Percentiles rank a stretch among this genome's conserved stretches.
These are phyloP conservation scores for Glaciozyma martinii DNA, from an alignment of 768 basidiomycete genomes.

Conservation along the genomic window DNA sequence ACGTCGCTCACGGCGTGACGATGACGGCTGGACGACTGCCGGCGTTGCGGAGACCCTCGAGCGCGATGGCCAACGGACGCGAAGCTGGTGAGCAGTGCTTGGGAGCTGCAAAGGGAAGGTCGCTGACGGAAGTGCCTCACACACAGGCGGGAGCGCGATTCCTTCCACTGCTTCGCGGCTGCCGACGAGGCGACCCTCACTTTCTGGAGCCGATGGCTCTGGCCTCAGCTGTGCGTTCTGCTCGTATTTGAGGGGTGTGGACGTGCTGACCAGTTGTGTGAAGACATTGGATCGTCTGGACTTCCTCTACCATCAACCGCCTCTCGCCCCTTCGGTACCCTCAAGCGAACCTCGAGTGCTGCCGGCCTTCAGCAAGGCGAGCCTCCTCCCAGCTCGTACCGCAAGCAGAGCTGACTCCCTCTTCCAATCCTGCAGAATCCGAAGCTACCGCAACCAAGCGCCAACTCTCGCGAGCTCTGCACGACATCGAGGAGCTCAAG, in stretches of 20 bases:
- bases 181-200: constrained; percentile 10
- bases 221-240: background rate
- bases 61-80: background rate
- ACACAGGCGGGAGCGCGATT: background rate
- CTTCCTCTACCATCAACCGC: background rate
- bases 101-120: background rate
- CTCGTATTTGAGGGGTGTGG: too few relatives aligned
- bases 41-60: constrained; percentile 4
- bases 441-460: constrained; percentile 25
- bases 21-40: constrained; percentile 22
- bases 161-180: constrained; percentile 9
- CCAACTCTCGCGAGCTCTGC: constrained; percentile 16
- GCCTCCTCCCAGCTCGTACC: background rate
- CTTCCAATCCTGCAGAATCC: constrained; percentile 1
- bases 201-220: constrained; percentile 6
- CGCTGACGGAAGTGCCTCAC: background rate
- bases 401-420: background rate
- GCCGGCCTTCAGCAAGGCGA: constrained; percentile 21
- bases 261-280: too few relatives aligned
- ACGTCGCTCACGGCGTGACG: background rate
- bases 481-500: constrained; percentile 19
- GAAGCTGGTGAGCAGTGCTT: background rate
- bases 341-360: constrained; percentile 16
- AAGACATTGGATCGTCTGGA: background rate
- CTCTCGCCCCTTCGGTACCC: background rate